Conservation (phyloP, 768 basidiomycete genomes). For the Lepiota venenata region DNA sequence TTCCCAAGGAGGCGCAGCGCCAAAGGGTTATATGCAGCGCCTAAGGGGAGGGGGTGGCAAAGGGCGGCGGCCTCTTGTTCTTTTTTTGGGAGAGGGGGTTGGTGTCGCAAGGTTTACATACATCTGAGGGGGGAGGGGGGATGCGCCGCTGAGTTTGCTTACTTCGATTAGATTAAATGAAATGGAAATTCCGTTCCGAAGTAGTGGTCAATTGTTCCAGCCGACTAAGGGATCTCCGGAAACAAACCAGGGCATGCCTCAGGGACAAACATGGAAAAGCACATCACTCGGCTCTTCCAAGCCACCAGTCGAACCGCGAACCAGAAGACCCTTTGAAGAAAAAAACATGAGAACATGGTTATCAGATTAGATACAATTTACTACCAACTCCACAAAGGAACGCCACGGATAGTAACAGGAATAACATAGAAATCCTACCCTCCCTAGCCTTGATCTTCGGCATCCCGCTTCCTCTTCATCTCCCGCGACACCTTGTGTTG, state of each 20-base stretch:
- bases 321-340: background rate
- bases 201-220: background rate
- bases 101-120: no score
- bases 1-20: no score
- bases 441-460: conserved; percentile 62
- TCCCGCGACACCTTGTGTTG: conserved; percentile 89
- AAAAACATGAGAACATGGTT: no score
- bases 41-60: no score
- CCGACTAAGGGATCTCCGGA: background rate
- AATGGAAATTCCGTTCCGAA: conserved; percentile 4
- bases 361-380: no score
- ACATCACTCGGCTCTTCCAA: conserved; percentile 5
- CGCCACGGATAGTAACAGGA: background rate
- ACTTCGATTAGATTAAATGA: background rate
- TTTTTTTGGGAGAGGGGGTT: no score
- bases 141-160: background rate
- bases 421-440: background rate
- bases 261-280: background rate
- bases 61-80: no score
- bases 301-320: conserved; percentile 6
- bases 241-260: background rate
- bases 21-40: background rate
- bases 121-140: no score
- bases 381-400: no score
- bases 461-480: conserved; percentile 93